Evolutionary conservation across 2,329 filamentous ascomycete genomes (phyloP), one percentile per base, ranked within the genome.

Genomic region (Cyanodermella asteris): DNA sequence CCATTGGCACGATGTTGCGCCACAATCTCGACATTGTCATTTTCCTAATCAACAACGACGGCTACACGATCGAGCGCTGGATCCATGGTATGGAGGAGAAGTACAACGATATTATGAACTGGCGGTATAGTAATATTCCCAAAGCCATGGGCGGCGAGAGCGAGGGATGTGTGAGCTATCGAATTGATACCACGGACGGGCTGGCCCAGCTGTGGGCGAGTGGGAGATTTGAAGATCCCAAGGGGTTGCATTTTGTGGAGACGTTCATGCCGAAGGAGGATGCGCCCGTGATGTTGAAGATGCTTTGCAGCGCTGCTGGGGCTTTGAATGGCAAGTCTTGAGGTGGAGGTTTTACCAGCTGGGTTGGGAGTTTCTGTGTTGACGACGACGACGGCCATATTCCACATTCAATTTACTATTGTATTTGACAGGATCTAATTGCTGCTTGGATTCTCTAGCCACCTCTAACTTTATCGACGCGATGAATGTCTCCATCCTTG

Each of bases 31-130:
- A 72, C 32, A 65, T 76, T 13, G 84, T 81, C 40, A 70, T 91
- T 33, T 84, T 91, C 44, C 59, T 87, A 33, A 72, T 91, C 36
- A 80, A 74, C 58, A 90, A 90, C 44, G 67, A 82, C 20, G 81
- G 81, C 7, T 91, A 76, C 51, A 87, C 80, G 7, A 87, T 90
- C 44, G 81, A 91, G 51, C 68, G 81, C 16, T 75, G 67, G 45
- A 90, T 91, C 39, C 80, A 91, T 47, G 78, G 78, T 26, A 73
- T 73, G 67, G 56, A 81, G 6, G 75, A 65, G 16, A 45, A 43
- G 14, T 91, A 91, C 55, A 91, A 91, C 42, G 76, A 91, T 41
- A 70, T 91, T 28, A 59, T 63, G 30, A 46, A 55, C 7, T 91
- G 81, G 81, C 58, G 72, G 25, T 75, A 72, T 55, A 67, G 65